Percentiles rank a stretch among this genome's conserved stretches.
These are phyloP conservation scores for Ascochyta clinopodiicola DNA, from an alignment of 2,329 filamentous ascomycete species.

Conservation along the genomic window DNA sequence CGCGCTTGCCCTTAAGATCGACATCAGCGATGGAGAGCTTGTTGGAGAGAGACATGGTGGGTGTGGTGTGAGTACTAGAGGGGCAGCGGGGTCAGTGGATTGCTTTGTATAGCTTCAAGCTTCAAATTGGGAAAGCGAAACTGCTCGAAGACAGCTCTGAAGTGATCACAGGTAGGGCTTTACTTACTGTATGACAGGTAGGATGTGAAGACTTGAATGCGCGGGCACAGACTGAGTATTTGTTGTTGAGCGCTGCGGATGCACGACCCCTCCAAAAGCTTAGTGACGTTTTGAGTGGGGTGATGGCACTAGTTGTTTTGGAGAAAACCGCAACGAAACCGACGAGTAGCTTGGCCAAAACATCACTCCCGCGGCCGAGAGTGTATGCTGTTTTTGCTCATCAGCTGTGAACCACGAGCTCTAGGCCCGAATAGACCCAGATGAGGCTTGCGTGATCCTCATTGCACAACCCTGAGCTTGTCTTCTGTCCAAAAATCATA, in stretches of 20 bases:
- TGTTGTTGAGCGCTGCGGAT: conserved; percentile 18
- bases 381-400: conserved; percentile 5
- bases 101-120: conserved; percentile 9
- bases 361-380: conserved; percentile 21
- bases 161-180: not conserved
- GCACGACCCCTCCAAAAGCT: conserved; percentile 15
- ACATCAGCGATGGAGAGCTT: conserved; percentile 97
- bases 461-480: not conserved
- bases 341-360: conserved; percentile 17
- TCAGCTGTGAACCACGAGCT: conserved; percentile 3
- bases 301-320: conserved; percentile 7
- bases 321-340: conserved; percentile 18
- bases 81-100: conserved; percentile 22
- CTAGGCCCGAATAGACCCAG: conserved; percentile 5
- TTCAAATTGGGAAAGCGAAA: not conserved
- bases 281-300: conserved; percentile 16
- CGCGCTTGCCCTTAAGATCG: conserved; percentile 97
- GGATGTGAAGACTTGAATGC: conserved; percentile 9
- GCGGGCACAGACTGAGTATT: conserved; percentile 26
- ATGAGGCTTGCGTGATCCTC: conserved; percentile 7
- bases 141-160: not conserved
- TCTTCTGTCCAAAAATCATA: no score
- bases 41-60: conserved; percentile 91
- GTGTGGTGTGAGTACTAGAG: conserved; percentile 22
- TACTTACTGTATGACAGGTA: conserved; percentile 12